These are phyloP conservation scores for Amaranthus cruentus DNA, from an alignment of 148 eudicot genomes.

Conservation along the genomic window DNA sequence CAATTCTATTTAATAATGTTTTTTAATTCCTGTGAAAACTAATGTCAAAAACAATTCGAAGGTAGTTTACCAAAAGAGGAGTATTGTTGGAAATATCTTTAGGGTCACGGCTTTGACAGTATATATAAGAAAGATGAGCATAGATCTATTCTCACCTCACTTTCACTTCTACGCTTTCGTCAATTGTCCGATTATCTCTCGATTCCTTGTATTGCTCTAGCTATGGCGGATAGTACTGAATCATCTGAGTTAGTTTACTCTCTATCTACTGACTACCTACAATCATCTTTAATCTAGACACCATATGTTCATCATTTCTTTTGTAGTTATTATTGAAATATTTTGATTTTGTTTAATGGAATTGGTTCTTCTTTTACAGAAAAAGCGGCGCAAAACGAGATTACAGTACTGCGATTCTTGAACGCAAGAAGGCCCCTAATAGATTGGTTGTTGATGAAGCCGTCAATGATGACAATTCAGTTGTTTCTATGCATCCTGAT, in stretches of 20 bases:
- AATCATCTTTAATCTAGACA: not conserved
- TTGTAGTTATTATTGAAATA: not conserved
- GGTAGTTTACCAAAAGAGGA: no score
- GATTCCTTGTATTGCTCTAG: not conserved
- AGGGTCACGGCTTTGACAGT: no score
- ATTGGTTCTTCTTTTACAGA: not conserved
- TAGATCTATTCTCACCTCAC: no score
- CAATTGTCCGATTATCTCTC: no score
- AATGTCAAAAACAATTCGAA: no score
- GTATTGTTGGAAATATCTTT: no score
- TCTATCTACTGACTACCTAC: not conserved
- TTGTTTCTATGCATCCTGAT: conserved; percentile 40
- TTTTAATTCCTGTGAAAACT: no score
- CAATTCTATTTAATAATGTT: no score
- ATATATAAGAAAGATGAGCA: no score
- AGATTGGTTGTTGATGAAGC: conserved; percentile 50
- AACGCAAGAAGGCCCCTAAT: conserved; percentile 49
- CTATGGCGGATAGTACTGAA: not conserved
- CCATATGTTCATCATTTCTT: not conserved
- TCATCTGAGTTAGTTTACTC: not conserved
- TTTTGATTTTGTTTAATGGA: no score
- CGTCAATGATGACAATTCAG: conserved; percentile 45
- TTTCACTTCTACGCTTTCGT: no score
- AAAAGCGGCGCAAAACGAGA: conserved; percentile 5
- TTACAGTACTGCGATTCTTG: conserved; percentile 49